Conservation (phyloP, 169 alveolate genomes). For the Plasmodium sp. region DNA sequence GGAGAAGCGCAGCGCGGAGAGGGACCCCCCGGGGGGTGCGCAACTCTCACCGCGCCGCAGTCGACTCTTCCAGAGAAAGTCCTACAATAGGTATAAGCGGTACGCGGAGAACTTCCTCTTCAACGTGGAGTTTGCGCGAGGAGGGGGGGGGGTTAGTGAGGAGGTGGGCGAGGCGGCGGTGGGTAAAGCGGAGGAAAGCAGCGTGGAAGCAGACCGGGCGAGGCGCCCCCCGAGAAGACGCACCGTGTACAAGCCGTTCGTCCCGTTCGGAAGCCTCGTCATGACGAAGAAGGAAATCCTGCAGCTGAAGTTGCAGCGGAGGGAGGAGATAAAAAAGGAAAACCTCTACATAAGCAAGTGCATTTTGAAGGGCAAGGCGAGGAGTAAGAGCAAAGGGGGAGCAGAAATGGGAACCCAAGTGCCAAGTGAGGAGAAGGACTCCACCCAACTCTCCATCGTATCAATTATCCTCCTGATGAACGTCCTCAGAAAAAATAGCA, state of each 20-base stretch:
- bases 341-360: constrained; percentile 26
- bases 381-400: not conserved
- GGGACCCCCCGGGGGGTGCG: not conserved
- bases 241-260: constrained; percentile 53
- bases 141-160: not conserved
- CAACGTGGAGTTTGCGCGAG: not conserved
- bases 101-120: constrained; percentile 45
- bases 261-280: constrained; percentile 53
- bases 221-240: not conserved
- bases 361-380: constrained; percentile 17
- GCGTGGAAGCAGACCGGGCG: no score
- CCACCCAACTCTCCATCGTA: not conserved
- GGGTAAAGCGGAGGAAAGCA: no score
- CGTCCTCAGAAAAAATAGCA: constrained; percentile 10
- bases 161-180: no score
- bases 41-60: not conserved
- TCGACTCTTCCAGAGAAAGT: not conserved
- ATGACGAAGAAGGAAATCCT: constrained; percentile 53
- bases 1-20: not conserved
- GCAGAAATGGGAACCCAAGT: no score
- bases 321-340: constrained; percentile 16
- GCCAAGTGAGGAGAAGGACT: not conserved
- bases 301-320: not conserved
- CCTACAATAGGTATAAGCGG: constrained; percentile 57
- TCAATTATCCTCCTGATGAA: constrained; percentile 13